Conservation (phyloP, 108 stramenopile genomes). For the Nitzschia putrida region DNA sequence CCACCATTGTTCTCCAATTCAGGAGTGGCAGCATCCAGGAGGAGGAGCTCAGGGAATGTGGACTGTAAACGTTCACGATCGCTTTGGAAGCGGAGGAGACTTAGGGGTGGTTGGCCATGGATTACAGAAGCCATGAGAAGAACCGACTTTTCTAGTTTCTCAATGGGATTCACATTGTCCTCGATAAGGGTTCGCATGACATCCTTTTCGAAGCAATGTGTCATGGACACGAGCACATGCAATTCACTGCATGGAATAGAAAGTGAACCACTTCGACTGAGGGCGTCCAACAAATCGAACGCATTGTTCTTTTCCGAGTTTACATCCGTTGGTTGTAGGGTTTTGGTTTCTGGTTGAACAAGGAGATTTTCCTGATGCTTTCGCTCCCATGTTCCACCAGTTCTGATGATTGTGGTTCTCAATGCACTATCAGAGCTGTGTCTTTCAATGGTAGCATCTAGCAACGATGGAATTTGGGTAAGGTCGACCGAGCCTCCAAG, state of each 20-base stretch:
- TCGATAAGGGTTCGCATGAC: slow-evolving; percentile 78
- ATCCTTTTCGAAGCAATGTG: slow-evolving; percentile 83
- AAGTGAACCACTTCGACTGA: slow-evolving; percentile 79
- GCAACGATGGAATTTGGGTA: slow-evolving; percentile 62
- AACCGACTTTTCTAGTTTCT: slow-evolving; percentile 77
- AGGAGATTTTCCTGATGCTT: slow-evolving; percentile 14
- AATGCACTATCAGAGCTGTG: slow-evolving; percentile 51
- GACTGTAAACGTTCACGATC: slow-evolving; percentile 14
- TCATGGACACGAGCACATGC: slow-evolving; percentile 83
- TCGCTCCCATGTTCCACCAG: slow-evolving; percentile 46
- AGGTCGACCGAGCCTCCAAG: slow-evolving; percentile 46
- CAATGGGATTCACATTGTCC: slow-evolving; percentile 88
- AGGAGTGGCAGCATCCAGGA: neutral
- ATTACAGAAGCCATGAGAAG: slow-evolving; percentile 69
- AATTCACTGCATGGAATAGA: slow-evolving; percentile 64
- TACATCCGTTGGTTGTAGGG: slow-evolving; percentile 20
- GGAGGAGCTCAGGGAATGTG: slow-evolving; percentile 26
- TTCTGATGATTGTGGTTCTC: slow-evolving; percentile 70
- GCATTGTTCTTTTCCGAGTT: slow-evolving; percentile 71
- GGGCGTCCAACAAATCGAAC: slow-evolving; percentile 85
- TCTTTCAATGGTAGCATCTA: slow-evolving; percentile 62
- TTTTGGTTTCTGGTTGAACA: no score
- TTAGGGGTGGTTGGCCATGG: slow-evolving; percentile 29
- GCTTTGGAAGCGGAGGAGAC: slow-evolving; percentile 10
- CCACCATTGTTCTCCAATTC: no score